Base-by-base conservation (phyloP, 441 rosid species). In the Pelargonium citronellum region DNA sequence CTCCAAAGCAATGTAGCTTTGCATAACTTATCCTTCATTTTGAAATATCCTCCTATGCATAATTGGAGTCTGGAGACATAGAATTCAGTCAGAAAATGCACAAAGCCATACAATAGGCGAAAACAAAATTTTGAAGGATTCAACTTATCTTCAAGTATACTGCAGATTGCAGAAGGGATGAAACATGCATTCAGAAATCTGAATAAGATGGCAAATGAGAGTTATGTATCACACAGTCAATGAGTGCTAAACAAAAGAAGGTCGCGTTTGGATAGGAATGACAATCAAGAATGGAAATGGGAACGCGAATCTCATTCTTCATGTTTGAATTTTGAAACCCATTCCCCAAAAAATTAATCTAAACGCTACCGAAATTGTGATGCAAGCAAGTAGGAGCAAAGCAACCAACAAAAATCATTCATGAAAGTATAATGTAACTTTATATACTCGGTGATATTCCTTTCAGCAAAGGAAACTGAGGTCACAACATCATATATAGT, bases 131-230 rank as follows among this genome's bases (percentile, higher is more conserved):
- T 15, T 15, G 60, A 15, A 53, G 60, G 60, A 20, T 53, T 15
- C 19, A 53, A 53, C 60, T 15, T n/a, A 15, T n/a, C 60, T 53
- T 53, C 20, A 16, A 16, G 61, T 16, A n/a, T 5, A 16, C 61
- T 55, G 20, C 61, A 15, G 16, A 44, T 44, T 9, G 49, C 11
- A 11, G 9, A 9, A 44, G 41, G 41, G 41, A 1, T 37, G 41
- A 55, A 55, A 55, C 61, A 15, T 17, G 61, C 17, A 51, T 15
- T 15, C 57, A 51, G 1, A 51, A 51, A 51, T 13, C 15, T 51
- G 57, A 51, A 51, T 51, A 51, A 51, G 57, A 13, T 19, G n/a
- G 19, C 57, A 51, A 51, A 51, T 51, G n/a, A 51, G 57, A 51
- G 0, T 13, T 2, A n/a, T 51, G 5, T 37, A 37, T 37, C 41